phyloP scores from a whole-genome alignment of 1,284 basidiomycete species.

The Marasmius oreades region DNA sequence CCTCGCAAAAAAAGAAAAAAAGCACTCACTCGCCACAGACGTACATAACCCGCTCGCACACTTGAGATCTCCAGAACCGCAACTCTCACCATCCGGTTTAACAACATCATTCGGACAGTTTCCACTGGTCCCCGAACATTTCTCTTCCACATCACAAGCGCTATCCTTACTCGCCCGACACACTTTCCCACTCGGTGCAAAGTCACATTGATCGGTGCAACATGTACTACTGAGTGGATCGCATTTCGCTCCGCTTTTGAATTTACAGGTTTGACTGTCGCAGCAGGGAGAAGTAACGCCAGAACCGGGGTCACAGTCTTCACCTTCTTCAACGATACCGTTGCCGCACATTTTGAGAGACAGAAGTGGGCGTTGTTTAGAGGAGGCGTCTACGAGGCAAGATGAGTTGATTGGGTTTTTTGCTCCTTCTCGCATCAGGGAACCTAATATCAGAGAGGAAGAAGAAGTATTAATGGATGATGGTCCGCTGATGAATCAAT shows the following conservation, averaged over 20 bases:
- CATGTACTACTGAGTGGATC: slow-evolving; percentile 79
- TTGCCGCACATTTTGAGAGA: slow-evolving; percentile 77
- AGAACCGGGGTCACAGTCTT: slow-evolving; percentile 56
- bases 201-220: slow-evolving; percentile 71
- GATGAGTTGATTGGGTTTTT: slow-evolving; percentile 43
- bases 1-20: slow-evolving; percentile 6
- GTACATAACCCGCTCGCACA: slow-evolving; percentile 87
- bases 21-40: slow-evolving; percentile 59
- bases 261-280: slow-evolving; percentile 76
- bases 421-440: slow-evolving; percentile 43
- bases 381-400: slow-evolving; percentile 60
- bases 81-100: slow-evolving; percentile 66
- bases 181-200: slow-evolving; percentile 62
- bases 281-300: slow-evolving; percentile 61
- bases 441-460: too few relatives aligned
- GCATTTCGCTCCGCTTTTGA: slow-evolving; percentile 70
- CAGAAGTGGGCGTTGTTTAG: slow-evolving; percentile 39
- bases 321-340: slow-evolving; percentile 72
- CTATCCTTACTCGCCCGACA: slow-evolving; percentile 72
- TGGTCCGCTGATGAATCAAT: too few relatives aligned
- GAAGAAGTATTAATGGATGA: too few relatives aligned
- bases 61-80: slow-evolving; percentile 53
- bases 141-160: slow-evolving; percentile 76
- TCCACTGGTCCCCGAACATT: slow-evolving; percentile 74
- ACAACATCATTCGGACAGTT: slow-evolving; percentile 72